Evolutionary conservation across 179 eudicot genomes (phyloP), one percentile per base, ranked within the genome.

Genomic region (Gypsophila paniculata): DNA sequence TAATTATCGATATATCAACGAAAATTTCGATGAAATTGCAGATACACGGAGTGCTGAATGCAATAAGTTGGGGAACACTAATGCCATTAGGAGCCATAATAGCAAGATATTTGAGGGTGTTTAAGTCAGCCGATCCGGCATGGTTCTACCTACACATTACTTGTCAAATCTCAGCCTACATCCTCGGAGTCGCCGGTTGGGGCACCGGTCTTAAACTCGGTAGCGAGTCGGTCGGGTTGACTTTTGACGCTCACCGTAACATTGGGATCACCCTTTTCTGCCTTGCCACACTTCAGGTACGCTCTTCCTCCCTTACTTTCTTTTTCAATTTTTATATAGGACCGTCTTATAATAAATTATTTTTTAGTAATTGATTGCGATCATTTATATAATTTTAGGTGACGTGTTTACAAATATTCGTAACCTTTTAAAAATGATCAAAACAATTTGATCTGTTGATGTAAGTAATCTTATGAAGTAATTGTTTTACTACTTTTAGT

Each of bases 281-380:
- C 76, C 81, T 83, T 6, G 86, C 83, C 61, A 83, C 86, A 4
- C 83, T 83, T 60, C 86, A 83, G 82, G 85, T 82, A 12, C 54
- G 15, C 72, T 68, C 12, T 2, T 57, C 22, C 0, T 22, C 18
- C 39, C 15, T 23, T 13, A 10, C 0, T 11, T 7, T 29, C 34
- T 29, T 29, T 4, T 1, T 29, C 4, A 29, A 29, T 29, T 29
- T 29, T 29, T 29, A 29, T n/a, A 4, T 29, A 29, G 34, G 4
- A 29, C 34, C 34, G 34, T 29, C 34, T 29, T 29, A 29, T 29
- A 29, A 29, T 29, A 29, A 29, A 29, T 29, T 29, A 29, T 29
- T 1, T 29, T 29, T 1, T 29, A 1, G 34, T n/a, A n/a, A n/a
- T 29, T 29, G 34, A 29, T 29, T 1, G 34, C 34, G 34, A 29